Evolutionary conservation across 805 yeast species (phyloP), one percentile per base, ranked within the genome.

Genomic region (Schwanniomyces occidentalis): DNA sequence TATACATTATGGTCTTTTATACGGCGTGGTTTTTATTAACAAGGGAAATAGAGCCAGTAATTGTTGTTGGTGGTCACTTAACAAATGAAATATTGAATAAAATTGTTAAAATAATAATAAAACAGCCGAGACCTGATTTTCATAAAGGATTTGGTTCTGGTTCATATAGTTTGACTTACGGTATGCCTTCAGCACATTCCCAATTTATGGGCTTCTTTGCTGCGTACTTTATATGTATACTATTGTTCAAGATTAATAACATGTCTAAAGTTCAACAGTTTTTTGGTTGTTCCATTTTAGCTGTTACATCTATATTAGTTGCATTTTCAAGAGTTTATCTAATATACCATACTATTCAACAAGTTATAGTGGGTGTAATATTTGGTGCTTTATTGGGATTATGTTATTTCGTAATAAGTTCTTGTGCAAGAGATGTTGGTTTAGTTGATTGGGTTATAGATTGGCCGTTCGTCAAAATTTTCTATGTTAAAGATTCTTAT

Each of bases 111-210:
- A 67, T 69, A 14, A 24, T 76, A 1, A 58, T 88, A 24, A 77
- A 75, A 45, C 85, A 85, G 51, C 82, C 86, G 15, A 71, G 99
- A 42, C 99, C 99, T 6, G 73, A 65, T 5, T 68, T 68, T 50
- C 74, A 69, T 44, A 59, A 58, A 36, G 64, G 61, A 25, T 69
- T 69, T 35, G 74, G 73, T 5, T 54, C 65, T 28, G 78, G 48
- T 16, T 71, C 65, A 16, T 54, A 54, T 27, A 58, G 77, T 38
- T 71, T 84, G 43, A 80, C 84, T 1, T 89, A 82, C 56, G 99
- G 99, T 0, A 91, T 91, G 97, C 99, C 99, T 0, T 80, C 90
- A 34, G 96, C 99, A 1, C 99, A 91, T 60, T 80, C 96, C 0
- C 99, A 91, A 62, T 93, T 90, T 58, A 85, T 91, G 89, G 95